Base-by-base conservation (phyloP, 2,329 filamentous ascomycete species). In the Cercospora sojina region DNA sequence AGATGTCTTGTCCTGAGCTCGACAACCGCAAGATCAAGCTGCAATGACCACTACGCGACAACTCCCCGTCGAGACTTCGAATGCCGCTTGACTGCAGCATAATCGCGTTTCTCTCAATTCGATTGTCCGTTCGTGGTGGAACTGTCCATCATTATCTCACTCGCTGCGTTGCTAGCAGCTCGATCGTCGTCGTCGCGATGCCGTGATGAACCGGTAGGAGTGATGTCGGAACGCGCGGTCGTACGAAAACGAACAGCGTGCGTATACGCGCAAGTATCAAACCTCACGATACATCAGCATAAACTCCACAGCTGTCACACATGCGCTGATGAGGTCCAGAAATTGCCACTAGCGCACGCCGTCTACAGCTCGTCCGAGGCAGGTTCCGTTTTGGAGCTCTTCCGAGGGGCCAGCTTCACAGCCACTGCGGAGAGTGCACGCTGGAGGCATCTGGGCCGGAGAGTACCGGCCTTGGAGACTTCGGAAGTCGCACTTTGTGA, bases 391-490 rank as follows among this genome's bases (percentile, higher is more conserved):
- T 29, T 38, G 43, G n/a, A 53, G 16, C 43, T 62, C 25, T 31
- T 18, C 59, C 59, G 59, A 47, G 38, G 59, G 25, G 47, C 59
- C 59, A 9, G 23, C 41, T 18, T 10, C 29, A 35, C 59, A 62
- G 29, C 59, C 59, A 62, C 43, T 25, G 47, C 59, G 59, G 47
- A 55, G 27, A 35, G 25, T 49, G 41, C 9, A 25, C 16, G 38
- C 56, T 16, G 38, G 23, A 25, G 13, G 41, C 57, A 27, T 59
- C 59, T 62, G 43, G 43, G 49, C 59, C 47, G 59, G 59, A 51
- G 47, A 62, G 8, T 49, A 16, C 59, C 59, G 59, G 7, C 8
- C 41, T 29, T 25, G 41, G 38, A 61, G 38, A 16, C 20, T 13
- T 12, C 31, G 13, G 7, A 43, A 13, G 35, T 41, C 32, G 57